These are phyloP conservation scores for Adiantum capillusveneris DNA, from an alignment of 75 land plant genomes.

Conservation along the genomic window DNA sequence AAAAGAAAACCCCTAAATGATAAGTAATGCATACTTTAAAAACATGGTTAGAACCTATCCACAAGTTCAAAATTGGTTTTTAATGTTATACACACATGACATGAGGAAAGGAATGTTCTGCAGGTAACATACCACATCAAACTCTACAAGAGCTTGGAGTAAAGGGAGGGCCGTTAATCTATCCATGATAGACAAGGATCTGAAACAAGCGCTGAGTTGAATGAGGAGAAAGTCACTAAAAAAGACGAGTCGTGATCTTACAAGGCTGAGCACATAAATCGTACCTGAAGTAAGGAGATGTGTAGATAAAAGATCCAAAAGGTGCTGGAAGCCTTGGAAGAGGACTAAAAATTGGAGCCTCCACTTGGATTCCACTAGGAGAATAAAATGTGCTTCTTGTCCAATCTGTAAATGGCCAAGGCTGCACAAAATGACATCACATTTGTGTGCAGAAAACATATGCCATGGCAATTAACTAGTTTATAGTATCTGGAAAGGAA, in stretches of 20 bases:
- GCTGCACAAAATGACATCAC: constrained; percentile 7
- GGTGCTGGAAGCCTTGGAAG: constrained; percentile 35
- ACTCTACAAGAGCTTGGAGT: constrained; percentile 31
- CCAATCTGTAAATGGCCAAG: constrained; percentile 39
- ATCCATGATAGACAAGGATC: constrained; percentile 29
- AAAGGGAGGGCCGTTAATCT: constrained; percentile 32
- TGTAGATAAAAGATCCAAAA: constrained; percentile 34
- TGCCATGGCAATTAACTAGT: too few species aligned
- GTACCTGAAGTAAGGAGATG: constrained; percentile 37
- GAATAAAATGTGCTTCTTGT: constrained; percentile 35
- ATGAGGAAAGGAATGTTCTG: too few species aligned
- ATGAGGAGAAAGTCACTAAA: too few species aligned
- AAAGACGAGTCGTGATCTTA: too few species aligned
- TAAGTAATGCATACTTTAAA: too few species aligned
- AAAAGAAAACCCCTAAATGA: too few species aligned
- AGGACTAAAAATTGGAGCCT: constrained; percentile 28
- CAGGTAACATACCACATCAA: constrained; percentile 23
- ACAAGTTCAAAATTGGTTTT: too few species aligned
- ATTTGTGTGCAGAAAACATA: background rate
- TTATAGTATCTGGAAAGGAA: background rate
- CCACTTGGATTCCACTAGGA: constrained; percentile 32
- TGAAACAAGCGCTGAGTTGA: too few species aligned
- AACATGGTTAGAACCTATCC: too few species aligned
- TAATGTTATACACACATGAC: too few species aligned
- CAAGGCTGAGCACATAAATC: too few species aligned